These are phyloP conservation scores for Pseudogymnoascus sp. DNA, from an alignment of 2,329 filamentous ascomycete genomes.

Conservation along the genomic window DNA sequence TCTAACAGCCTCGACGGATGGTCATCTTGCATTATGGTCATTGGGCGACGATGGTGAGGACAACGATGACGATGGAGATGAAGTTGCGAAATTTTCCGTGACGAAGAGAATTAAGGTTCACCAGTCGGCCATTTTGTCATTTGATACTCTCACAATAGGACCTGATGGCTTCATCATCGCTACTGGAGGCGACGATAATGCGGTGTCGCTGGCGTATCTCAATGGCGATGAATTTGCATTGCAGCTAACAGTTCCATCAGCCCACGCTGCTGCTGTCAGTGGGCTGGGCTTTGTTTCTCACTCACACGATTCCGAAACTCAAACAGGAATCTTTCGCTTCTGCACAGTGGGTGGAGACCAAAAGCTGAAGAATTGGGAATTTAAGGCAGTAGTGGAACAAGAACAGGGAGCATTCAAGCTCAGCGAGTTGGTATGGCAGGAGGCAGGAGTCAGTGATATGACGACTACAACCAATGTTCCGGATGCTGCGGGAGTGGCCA, in stretches of 20 bases:
- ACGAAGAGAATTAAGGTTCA: slow-evolving; percentile 49
- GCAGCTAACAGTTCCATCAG: slow-evolving; percentile 42
- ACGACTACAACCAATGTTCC: neutral
- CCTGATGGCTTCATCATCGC: slow-evolving; percentile 39
- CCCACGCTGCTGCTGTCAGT: slow-evolving; percentile 69
- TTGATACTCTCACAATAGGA: slow-evolving; percentile 40
- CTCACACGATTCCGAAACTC: neutral
- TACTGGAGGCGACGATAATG: slow-evolving; percentile 86
- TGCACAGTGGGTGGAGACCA: slow-evolving; percentile 42
- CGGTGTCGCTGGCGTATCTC: slow-evolving; percentile 54
- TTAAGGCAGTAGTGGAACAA: slow-evolving; percentile 20
- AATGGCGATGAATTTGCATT: slow-evolving; percentile 21
- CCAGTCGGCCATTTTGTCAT: slow-evolving; percentile 71
- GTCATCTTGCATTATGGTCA: slow-evolving; percentile 61
- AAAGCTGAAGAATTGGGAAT: slow-evolving; percentile 41
- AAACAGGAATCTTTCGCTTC: slow-evolving; percentile 19
- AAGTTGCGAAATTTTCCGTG: neutral
- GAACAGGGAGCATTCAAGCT: neutral
- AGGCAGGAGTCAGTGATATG: neutral
- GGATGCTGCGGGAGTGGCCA: neutral
- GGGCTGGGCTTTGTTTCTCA: slow-evolving; percentile 32
- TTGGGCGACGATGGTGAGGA: slow-evolving; percentile 15
- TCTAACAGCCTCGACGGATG: slow-evolving; percentile 75
- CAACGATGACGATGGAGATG: neutral
- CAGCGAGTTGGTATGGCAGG: slow-evolving; percentile 5